A percentile compares a stretch with the other conserved stretches of the same genome.
Conservation (phyloP, 441 rosid species). For the Francoa sonchifolia region DNA sequence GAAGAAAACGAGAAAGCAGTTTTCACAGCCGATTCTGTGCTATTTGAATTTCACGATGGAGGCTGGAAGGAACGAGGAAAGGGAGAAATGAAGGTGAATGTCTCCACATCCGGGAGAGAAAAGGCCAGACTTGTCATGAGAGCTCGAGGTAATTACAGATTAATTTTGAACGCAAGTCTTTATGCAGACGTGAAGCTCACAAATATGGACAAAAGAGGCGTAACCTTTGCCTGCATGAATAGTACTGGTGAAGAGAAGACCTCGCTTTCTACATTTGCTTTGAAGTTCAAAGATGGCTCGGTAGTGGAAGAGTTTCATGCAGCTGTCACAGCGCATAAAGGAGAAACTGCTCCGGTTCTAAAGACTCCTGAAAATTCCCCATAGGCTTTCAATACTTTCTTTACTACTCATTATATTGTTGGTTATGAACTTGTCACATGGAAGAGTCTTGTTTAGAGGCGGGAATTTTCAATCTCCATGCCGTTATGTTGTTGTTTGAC, state of each 20-base stretch:
- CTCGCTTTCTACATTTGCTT: slow-evolving; percentile 68
- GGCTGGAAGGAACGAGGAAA: slow-evolving; percentile 94
- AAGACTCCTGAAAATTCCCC: slow-evolving; percentile 88
- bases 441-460: no score
- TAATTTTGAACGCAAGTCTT: slow-evolving; percentile 76
- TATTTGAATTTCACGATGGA: slow-evolving; percentile 62
- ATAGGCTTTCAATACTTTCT: slow-evolving; percentile 25
- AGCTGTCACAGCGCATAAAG: slow-evolving; percentile 43
- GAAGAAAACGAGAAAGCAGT: slow-evolving; percentile 70
- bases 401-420: neutral
- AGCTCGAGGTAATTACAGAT: slow-evolving; percentile 70
- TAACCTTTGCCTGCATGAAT: slow-evolving; percentile 79
- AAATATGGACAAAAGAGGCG: slow-evolving; percentile 74
- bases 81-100: slow-evolving; percentile 78
- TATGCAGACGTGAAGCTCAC: slow-evolving; percentile 86
- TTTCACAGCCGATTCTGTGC: slow-evolving; percentile 61
- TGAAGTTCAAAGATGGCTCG: slow-evolving; percentile 64
- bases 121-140: slow-evolving; percentile 81
- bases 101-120: slow-evolving; percentile 32
- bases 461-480: no score
- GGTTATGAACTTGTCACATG: no score
- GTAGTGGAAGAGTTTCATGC: slow-evolving; percentile 50
- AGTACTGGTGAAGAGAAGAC: slow-evolving; percentile 42
- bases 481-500: slow-evolving; percentile 16
- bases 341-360: slow-evolving; percentile 23